Evolutionary conservation across 73 alveolate species (phyloP).

Genomic region (Paramecium sexaurelia): DNA sequence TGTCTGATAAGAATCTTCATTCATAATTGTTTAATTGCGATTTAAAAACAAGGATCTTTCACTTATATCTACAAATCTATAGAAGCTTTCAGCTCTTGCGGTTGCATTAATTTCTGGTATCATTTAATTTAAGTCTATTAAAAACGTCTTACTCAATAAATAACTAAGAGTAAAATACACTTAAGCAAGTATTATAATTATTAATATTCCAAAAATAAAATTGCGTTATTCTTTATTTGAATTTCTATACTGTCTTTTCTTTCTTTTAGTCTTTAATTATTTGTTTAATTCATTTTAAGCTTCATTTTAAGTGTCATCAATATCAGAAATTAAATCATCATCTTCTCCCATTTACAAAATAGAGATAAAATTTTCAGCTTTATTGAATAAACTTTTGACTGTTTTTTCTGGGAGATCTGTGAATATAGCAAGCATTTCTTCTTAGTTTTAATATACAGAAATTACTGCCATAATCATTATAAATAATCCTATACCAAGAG

Average conservation of each 20-base stretch:
- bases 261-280: constrained; percentile 2
- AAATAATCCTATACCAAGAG: background rate
- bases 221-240: background rate
- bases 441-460: constrained; percentile 29
- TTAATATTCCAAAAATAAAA: background rate
- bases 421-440: constrained; percentile 44
- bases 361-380: constrained; percentile 56
- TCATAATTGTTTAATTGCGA: background rate
- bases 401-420: constrained; percentile 55
- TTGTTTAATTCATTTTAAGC: constrained; percentile 27
- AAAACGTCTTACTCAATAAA: background rate
- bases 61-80: constrained; percentile 40
- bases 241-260: constrained; percentile 28
- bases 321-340: constrained; percentile 50
- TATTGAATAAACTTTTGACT: constrained; percentile 5
- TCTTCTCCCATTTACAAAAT: constrained; percentile 66
- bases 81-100: constrained; percentile 58
- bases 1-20: constrained; percentile 1
- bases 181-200: background rate
- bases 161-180: constrained; percentile 35
- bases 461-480: background rate
- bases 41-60: constrained; percentile 54
- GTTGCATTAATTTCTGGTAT: constrained; percentile 63
- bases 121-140: background rate
- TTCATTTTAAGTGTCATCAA: constrained; percentile 40